These are phyloP conservation scores for Linderniella brevidens DNA, from an alignment of 257 asterid genomes.

Conservation along the genomic window DNA sequence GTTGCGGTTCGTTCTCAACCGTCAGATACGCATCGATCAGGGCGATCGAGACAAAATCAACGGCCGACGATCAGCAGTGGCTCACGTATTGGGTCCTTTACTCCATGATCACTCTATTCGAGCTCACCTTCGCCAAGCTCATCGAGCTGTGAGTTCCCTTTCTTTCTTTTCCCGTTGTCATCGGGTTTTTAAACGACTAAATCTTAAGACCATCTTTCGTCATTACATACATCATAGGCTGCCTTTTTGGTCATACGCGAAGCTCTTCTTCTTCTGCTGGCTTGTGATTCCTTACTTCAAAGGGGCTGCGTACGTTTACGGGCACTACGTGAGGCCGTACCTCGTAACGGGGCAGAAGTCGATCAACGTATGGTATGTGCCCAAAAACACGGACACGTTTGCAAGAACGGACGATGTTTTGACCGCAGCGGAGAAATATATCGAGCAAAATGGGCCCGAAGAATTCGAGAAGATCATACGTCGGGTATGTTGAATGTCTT, in stretches of 20 bases:
- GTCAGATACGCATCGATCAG: slow-evolving; percentile 72
- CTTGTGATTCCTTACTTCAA: slow-evolving; percentile 90
- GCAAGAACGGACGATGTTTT: slow-evolving; percentile 64
- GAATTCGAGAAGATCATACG: slow-evolving; percentile 53
- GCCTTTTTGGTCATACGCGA: slow-evolving; percentile 88
- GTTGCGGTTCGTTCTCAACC: background rate
- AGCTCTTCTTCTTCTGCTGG: slow-evolving; percentile 85
- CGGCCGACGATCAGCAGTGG: slow-evolving; percentile 84
- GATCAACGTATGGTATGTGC: slow-evolving; percentile 66
- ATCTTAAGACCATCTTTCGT: background rate
- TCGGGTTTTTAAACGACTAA: no score
- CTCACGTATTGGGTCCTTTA: slow-evolving; percentile 92
- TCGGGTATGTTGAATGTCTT: slow-evolving; percentile 28
- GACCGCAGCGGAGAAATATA: slow-evolving; percentile 69
- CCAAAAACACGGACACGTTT: slow-evolving; percentile 43
- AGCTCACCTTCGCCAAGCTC: slow-evolving; percentile 63
- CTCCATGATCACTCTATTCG: slow-evolving; percentile 84
- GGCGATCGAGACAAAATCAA: slow-evolving; percentile 71
- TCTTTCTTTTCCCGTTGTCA: no score
- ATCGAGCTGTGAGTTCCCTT: slow-evolving; percentile 37
- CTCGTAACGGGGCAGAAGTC: slow-evolving; percentile 44
- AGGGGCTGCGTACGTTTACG: slow-evolving; percentile 87
- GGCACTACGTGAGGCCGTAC: slow-evolving; percentile 73
- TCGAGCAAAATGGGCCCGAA: slow-evolving; percentile 47
- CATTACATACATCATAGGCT: slow-evolving; percentile 32